Evolutionary conservation across 257 asterid species (phyloP), one percentile per base, ranked within the genome.

Genomic region (Cordia subcordata): DNA sequence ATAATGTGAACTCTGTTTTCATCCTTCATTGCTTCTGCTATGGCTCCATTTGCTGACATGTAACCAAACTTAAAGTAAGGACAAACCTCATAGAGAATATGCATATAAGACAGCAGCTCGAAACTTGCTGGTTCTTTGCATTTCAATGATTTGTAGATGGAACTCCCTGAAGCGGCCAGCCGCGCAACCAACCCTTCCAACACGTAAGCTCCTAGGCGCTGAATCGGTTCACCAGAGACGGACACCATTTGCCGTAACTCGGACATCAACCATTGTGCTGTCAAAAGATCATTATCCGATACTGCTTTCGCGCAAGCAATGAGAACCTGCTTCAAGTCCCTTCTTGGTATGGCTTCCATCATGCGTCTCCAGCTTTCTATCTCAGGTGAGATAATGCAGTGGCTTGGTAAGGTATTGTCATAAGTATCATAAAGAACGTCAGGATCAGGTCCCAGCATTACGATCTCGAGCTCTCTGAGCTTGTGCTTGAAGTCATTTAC

Each of bases 31-130:
- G 96, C 94, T 72, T 85, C 94, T 5, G 95, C 97, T 67, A 90
- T 90, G 57, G 95, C 97, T 13, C 95, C 97, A 37, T 90, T 90
- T 10, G 95, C 94, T 0, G 97, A 82, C 97, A 90, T 90, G 75
- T 82, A 82, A 13, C 95, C 97, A 5, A 86, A 90, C 65, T 90
- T 90, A 79, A 84, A 77, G 67, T 81, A 84, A 11, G 97, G 97
- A 76, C 95, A 90, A 11, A 80, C 83, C 76, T 90, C 96, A n/a
- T 79, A 76, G 15, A 90, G 81, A 61, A 79, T 66, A 23, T 90
- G 86, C 86, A 75, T 82, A 63, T 81, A 85, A 0, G 90, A 79
- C 19, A 90, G 77, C 35, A 90, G 83, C 75, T 90, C 90, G 16
- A 78, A 82, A 39, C 88, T 77, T 4, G 87, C 84, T 0, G 96